Evolutionary conservation across 106 monocot species (phyloP).

Genomic region (Acorus calamus): DNA sequence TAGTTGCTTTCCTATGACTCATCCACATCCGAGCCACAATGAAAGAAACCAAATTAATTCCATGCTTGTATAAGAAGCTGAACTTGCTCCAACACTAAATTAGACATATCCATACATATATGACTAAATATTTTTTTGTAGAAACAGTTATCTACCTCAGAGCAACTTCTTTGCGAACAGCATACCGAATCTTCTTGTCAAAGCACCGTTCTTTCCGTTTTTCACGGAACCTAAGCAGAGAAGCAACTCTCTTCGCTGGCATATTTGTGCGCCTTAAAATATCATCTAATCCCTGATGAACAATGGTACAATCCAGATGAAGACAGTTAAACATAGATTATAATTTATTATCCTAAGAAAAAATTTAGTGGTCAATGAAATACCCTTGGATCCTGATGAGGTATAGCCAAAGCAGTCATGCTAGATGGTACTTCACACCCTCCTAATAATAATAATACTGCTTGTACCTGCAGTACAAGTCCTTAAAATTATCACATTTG

Average conservation of each 20-base stretch:
- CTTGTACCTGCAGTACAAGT: conserved; percentile 61
- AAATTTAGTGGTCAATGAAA: not conserved
- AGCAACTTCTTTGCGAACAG: conserved; percentile 81
- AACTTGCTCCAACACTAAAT: no score
- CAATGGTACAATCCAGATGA: not conserved
- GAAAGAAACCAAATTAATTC: no score
- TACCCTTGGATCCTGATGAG: conserved; percentile 43
- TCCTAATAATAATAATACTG: conserved; percentile 71
- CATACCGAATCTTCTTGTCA: conserved; percentile 84
- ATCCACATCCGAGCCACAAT: no score
- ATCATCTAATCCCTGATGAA: conserved; percentile 53
- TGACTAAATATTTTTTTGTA: no score
- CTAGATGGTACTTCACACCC: conserved; percentile 57
- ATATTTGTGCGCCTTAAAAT: conserved; percentile 46
- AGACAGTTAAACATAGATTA: not conserved
- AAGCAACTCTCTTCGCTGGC: conserved; percentile 71
- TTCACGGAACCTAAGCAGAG: conserved; percentile 78
- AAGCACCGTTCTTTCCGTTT: conserved; percentile 83
- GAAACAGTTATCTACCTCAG: conserved; percentile 36
- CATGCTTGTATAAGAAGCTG: no score
- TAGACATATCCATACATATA: no score
- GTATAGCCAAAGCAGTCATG: conserved; percentile 12
- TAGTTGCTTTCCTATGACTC: no score
- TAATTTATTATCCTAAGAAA: not conserved
- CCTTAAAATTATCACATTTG: no score